These are phyloP conservation scores for Juncus inflexus DNA, from an alignment of 176 grass and related monocot genomes.

Conservation along the genomic window DNA sequence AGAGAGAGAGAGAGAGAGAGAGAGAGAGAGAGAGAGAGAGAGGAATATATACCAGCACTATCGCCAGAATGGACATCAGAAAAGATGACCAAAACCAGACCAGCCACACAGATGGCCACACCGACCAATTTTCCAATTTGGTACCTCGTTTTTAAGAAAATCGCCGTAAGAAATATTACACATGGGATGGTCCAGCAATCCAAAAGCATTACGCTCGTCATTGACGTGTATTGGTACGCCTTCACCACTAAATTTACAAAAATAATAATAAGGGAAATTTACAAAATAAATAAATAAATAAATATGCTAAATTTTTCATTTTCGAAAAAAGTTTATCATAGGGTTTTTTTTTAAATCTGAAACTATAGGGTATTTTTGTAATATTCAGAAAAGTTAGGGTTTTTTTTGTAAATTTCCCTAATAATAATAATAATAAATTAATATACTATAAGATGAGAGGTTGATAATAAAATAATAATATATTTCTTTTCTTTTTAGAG, in stretches of 20 bases:
- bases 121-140: slow-evolving; percentile 42
- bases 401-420: no score
- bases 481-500: neutral
- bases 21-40: neutral
- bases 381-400: no score
- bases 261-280: no score
- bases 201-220: slow-evolving; percentile 72
- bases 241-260: slow-evolving; percentile 44
- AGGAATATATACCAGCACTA: slow-evolving; percentile 38
- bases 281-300: no score
- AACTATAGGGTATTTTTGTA: no score
- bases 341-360: no score
- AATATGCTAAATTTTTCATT: no score
- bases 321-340: no score
- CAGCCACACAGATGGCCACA: slow-evolving; percentile 47
- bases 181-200: slow-evolving; percentile 64
- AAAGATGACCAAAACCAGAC: slow-evolving; percentile 55
- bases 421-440: no score
- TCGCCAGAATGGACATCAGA: slow-evolving; percentile 58
- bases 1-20: neutral
- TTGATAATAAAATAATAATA: neutral
- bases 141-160: slow-evolving; percentile 65
- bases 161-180: slow-evolving; percentile 55
- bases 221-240: slow-evolving; percentile 58
- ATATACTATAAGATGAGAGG: no score